Percentiles rank a stretch among this genome's conserved stretches.
Conservation (phyloP, 2,329 filamentous ascomycete species). For the Pseudogymnoascus sp. region DNA sequence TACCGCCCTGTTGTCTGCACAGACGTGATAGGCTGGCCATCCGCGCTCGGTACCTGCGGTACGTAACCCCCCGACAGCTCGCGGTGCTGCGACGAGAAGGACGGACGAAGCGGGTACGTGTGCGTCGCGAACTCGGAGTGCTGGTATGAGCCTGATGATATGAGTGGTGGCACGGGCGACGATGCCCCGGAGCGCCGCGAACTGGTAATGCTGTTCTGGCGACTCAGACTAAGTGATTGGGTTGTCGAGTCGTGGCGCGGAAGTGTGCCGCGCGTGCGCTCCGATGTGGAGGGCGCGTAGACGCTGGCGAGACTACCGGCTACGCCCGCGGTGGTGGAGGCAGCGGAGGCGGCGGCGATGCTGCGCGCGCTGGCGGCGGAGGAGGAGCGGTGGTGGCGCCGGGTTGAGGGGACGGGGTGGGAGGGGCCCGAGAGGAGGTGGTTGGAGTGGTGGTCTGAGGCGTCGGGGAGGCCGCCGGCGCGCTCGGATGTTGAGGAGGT, state of each 20-base stretch:
- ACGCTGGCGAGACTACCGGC: slow-evolving; percentile 41
- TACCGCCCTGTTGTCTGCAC: slow-evolving; percentile 52
- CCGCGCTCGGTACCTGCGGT: slow-evolving; percentile 14
- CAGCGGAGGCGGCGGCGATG: slow-evolving; percentile 39
- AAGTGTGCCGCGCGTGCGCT: slow-evolving; percentile 19
- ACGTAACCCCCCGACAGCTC: slow-evolving; percentile 14
- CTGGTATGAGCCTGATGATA: slow-evolving; percentile 22
- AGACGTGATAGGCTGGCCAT: slow-evolving; percentile 23
- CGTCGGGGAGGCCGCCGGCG: slow-evolving; percentile 42
- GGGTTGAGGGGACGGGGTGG: slow-evolving; percentile 47
- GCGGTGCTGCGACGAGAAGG: slow-evolving; percentile 18
- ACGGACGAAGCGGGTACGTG: slow-evolving; percentile 24
- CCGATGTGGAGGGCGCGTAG: slow-evolving; percentile 37
- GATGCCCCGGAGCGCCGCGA: slow-evolving; percentile 25
- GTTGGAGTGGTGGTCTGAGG: slow-evolving; percentile 41
- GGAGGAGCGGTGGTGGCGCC: slow-evolving; percentile 47
- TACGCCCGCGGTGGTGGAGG: slow-evolving; percentile 34
- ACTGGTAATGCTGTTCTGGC: slow-evolving; percentile 27
- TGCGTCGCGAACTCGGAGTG: slow-evolving; percentile 25
- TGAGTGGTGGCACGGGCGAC: slow-evolving; percentile 22
- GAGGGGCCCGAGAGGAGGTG: slow-evolving; percentile 50
- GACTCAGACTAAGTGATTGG: slow-evolving; percentile 22
- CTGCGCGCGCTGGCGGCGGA: slow-evolving; percentile 51
- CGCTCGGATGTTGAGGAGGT: slow-evolving; percentile 49
- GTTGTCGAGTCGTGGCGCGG: slow-evolving; percentile 22